Conservation (phyloP, 2,329 filamentous ascomycete genomes). For the Elsinoe fawcettii region DNA sequence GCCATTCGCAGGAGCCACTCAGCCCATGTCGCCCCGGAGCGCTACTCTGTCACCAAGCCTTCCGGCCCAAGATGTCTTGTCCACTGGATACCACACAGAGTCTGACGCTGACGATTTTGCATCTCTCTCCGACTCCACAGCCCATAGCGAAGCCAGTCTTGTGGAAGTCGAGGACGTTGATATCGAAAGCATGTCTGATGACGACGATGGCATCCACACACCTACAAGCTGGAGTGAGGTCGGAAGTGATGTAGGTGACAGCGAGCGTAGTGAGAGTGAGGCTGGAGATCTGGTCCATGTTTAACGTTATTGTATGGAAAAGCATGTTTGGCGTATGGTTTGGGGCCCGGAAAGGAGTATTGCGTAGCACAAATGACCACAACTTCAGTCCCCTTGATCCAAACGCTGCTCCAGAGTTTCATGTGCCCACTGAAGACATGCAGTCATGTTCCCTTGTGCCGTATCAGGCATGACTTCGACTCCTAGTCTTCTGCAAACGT, state of each 20-base stretch:
- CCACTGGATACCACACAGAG: slow-evolving; percentile 24
- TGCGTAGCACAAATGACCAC: not conserved
- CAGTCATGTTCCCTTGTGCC: slow-evolving; percentile 28
- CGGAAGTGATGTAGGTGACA: slow-evolving; percentile 30
- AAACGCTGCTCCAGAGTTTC: slow-evolving; percentile 19
- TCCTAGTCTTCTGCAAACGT: slow-evolving; percentile 28
- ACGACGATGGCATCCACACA: slow-evolving; percentile 29
- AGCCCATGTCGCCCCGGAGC: slow-evolving; percentile 10
- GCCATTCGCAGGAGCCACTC: not conserved
- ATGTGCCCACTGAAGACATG: slow-evolving; percentile 34
- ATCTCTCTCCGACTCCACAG: not conserved
- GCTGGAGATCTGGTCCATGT: slow-evolving; percentile 10
- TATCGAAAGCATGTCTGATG: slow-evolving; percentile 26
- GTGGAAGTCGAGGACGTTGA: slow-evolving; percentile 29
- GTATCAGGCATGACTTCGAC: slow-evolving; percentile 27
- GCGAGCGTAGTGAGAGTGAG: slow-evolving; percentile 21
- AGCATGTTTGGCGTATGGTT: not conserved
- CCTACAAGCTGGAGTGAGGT: slow-evolving; percentile 33
- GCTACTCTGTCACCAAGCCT: slow-evolving; percentile 22
- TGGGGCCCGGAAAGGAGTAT: not conserved
- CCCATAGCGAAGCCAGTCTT: slow-evolving; percentile 23
- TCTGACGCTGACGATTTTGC: slow-evolving; percentile 22
- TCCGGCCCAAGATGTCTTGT: slow-evolving; percentile 20
- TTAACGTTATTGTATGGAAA: not conserved
- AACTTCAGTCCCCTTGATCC: not conserved